These are phyloP conservation scores for Iris pallida DNA, from an alignment of 116 monocot species.

Conservation along the genomic window DNA sequence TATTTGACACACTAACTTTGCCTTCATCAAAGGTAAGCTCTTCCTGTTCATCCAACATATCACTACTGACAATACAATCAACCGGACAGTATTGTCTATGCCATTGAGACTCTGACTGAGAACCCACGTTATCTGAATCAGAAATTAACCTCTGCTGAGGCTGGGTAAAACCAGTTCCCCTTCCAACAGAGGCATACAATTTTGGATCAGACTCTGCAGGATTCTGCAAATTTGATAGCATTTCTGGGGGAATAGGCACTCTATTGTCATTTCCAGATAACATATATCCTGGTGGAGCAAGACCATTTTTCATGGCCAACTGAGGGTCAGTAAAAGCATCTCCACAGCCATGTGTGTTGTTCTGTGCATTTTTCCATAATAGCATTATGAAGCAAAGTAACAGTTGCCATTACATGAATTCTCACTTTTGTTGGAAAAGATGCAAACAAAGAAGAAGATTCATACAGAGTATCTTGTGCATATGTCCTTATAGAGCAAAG, in stretches of 20 bases:
- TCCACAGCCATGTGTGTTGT: constrained; percentile 35
- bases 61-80: constrained; percentile 22
- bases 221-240: constrained; percentile 39
- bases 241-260: constrained; percentile 33
- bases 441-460: too few relatives aligned
- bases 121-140: constrained; percentile 31
- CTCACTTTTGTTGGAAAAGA: too few relatives aligned
- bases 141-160: constrained; percentile 26
- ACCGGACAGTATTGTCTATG: constrained; percentile 22
- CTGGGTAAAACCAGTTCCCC: constrained; percentile 9
- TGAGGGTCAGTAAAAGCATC: constrained; percentile 41
- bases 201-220: constrained; percentile 42
- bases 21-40: constrained; percentile 72
- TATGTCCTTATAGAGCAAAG: too few relatives aligned
- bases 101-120: constrained; percentile 22
- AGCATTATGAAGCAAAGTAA: too few relatives aligned
- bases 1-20: constrained; percentile 57
- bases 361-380: too few relatives aligned
- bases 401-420: too few relatives aligned
- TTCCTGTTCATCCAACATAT: constrained; percentile 54
- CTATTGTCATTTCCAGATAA: constrained; percentile 41
- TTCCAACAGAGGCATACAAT: constrained; percentile 15
- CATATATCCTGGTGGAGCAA: constrained; percentile 31
- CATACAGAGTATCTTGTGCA: too few relatives aligned
- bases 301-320: constrained; percentile 28